Percentiles rank a stretch among this genome's conserved stretches.
Conservation (phyloP, 805 yeast species). For the Hemisphaericaspora nanyangensis region DNA sequence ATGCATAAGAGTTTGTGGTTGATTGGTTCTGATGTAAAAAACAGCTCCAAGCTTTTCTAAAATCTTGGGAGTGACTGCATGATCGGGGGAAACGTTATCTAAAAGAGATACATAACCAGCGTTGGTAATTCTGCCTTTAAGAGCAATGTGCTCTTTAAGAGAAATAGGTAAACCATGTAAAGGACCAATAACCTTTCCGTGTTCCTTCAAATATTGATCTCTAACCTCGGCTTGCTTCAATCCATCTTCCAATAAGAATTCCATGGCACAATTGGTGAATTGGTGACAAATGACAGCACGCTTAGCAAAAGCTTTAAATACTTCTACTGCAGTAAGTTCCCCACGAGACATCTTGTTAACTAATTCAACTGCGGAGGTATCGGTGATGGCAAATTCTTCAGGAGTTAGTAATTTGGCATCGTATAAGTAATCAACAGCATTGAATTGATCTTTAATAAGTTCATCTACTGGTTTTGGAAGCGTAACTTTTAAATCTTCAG, state of each 20-base stretch:
- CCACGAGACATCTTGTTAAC: constrained; percentile 28
- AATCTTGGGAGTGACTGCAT: constrained; percentile 27
- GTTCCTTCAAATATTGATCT: constrained; percentile 45
- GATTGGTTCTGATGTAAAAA: constrained; percentile 41
- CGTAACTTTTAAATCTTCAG: constrained; percentile 25
- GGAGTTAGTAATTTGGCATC: constrained; percentile 31
- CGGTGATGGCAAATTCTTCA: constrained; percentile 36
- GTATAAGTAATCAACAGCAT: constrained; percentile 32
- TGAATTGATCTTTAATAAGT: constrained; percentile 29
- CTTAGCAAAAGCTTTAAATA: constrained; percentile 39
- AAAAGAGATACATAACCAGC: constrained; percentile 37
- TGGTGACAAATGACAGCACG: constrained; percentile 42
- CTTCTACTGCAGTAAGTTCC: constrained; percentile 32
- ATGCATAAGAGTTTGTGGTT: constrained; percentile 45
- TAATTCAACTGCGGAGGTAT: constrained; percentile 25
- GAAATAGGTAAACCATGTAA: constrained; percentile 67
- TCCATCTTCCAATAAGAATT: constrained; percentile 54
- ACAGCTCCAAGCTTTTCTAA: constrained; percentile 41
- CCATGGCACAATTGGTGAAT: constrained; percentile 41
- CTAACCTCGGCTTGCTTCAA: constrained; percentile 50
- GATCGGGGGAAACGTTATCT: constrained; percentile 24
- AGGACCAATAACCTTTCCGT: constrained; percentile 54
- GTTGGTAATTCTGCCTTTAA: constrained; percentile 32
- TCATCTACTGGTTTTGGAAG: constrained; percentile 31
- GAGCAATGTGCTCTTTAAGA: constrained; percentile 48